A percentile compares a stretch with the other conserved stretches of the same genome.
phyloP scores from a whole-genome alignment of 2,329 filamentous ascomycete species.

The Escovopsis sp. region DNA sequence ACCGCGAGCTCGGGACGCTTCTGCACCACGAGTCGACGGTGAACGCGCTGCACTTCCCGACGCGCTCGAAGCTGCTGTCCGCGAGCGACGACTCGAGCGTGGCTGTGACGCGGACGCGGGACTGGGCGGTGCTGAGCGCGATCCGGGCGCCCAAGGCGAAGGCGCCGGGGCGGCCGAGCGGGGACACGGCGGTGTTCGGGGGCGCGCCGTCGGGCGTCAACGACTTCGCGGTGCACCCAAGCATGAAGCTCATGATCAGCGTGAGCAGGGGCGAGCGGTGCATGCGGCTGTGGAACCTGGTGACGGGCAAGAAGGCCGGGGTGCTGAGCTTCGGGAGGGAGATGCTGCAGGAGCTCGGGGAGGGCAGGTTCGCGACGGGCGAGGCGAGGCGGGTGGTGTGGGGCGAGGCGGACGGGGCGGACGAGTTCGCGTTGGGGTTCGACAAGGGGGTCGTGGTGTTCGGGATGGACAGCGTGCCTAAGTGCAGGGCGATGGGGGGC shows the following conservation, averaged over 20 bases:
- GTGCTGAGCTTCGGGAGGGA: slow-evolving; percentile 72
- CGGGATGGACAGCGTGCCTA: slow-evolving; percentile 73
- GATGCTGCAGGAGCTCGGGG: slow-evolving; percentile 59
- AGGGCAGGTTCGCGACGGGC: slow-evolving; percentile 61
- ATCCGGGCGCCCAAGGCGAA: slow-evolving; percentile 85
- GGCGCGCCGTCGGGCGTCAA: slow-evolving; percentile 80
- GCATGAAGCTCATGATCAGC: slow-evolving; percentile 91
- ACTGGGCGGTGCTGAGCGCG: slow-evolving; percentile 76
- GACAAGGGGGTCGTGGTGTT: slow-evolving; percentile 76
- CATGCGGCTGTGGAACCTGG: slow-evolving; percentile 92
- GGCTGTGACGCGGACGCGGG: slow-evolving; percentile 70
- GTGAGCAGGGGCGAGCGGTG: slow-evolving; percentile 80
- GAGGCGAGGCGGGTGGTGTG: slow-evolving; percentile 75
- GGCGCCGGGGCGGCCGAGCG: slow-evolving; percentile 63
- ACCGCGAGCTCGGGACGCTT: slow-evolving; percentile 75
- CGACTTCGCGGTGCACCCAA: slow-evolving; percentile 89
- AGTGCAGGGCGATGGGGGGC: slow-evolving; percentile 47
- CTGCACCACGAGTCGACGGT: slow-evolving; percentile 77
- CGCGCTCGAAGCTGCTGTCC: slow-evolving; percentile 75
- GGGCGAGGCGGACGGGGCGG: slow-evolving; percentile 53
- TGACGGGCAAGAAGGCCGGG: slow-evolving; percentile 90
- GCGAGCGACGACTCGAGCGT: slow-evolving; percentile 84
- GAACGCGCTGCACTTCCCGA: slow-evolving; percentile 68
- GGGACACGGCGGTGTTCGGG: slow-evolving; percentile 74
- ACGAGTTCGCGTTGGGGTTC: slow-evolving; percentile 82